Evolutionary conservation across 495 filamentous ascomycete genomes (phyloP).

Genomic region (Amphirosellinia nigrospora): DNA sequence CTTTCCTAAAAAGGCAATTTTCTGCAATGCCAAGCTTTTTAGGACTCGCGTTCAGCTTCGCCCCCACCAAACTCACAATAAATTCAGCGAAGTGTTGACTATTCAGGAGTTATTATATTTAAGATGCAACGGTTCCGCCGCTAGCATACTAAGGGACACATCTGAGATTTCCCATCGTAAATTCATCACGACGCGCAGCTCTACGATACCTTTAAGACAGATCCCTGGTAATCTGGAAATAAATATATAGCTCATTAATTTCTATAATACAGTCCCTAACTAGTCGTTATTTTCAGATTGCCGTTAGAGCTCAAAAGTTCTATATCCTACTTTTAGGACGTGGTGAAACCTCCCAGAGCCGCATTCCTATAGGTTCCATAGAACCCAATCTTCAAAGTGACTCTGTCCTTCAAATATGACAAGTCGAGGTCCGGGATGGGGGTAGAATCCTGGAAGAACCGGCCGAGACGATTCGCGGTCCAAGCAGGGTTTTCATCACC

Average conservation of each 20-base stretch:
- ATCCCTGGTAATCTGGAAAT: neutral
- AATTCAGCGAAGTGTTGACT: too few species aligned
- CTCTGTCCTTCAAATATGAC: neutral
- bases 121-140: too few species aligned
- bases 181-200: neutral
- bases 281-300: neutral
- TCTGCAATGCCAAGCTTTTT: constrained; percentile 2
- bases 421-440: neutral
- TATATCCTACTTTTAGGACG: neutral
- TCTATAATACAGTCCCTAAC: neutral
- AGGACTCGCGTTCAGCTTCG: neutral
- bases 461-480: neutral
- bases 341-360: neutral
- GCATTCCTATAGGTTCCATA: neutral
- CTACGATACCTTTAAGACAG: neutral
- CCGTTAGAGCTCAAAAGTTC: neutral
- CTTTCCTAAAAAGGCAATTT: constrained; percentile 12
- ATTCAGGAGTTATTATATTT: too few species aligned
- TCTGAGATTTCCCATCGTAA: too few species aligned
- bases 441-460: neutral
- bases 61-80: neutral
- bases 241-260: neutral
- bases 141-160: too few species aligned
- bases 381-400: neutral
- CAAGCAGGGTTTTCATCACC: neutral